Evolutionary conservation across 169 alveolate genomes (phyloP).

Genomic region (Plasmodium vinckei): DNA sequence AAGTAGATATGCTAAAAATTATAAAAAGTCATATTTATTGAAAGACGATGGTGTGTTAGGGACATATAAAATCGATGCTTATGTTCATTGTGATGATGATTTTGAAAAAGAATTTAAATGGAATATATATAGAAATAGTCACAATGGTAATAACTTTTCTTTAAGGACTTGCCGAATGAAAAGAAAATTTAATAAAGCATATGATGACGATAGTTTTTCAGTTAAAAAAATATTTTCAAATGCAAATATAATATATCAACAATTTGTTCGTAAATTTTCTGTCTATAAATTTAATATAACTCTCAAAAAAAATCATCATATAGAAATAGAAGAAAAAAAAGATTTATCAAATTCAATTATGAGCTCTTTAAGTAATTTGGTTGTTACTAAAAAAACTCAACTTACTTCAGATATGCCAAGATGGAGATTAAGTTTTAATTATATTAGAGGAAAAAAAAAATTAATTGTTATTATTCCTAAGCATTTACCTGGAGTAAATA

Average conservation of each 20-base stretch:
- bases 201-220: conserved; percentile 23
- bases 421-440: conserved; percentile 50
- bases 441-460: conserved; percentile 23
- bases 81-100: conserved; percentile 8
- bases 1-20: not conserved
- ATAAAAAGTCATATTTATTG: conserved; percentile 9
- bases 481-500: conserved; percentile 31
- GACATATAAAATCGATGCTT: conserved; percentile 24
- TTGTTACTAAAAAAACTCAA: not conserved
- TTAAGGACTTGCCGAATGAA: conserved; percentile 14
- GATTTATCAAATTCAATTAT: conserved; percentile 13
- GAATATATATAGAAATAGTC: conserved; percentile 23
- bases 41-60: conserved; percentile 30
- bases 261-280: conserved; percentile 10
- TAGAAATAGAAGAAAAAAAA: not conserved
- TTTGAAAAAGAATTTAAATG: conserved; percentile 52
- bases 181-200: conserved; percentile 15
- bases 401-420: conserved; percentile 11
- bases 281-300: not conserved
- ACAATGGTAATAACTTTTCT: not conserved
- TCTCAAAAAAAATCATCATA: not conserved
- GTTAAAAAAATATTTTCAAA: conserved; percentile 37
- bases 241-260: conserved; percentile 16
- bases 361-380: conserved; percentile 5
- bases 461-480: conserved; percentile 12